Percentiles rank a stretch among this genome's conserved stretches.
Evolutionary conservation across 2,329 filamentous ascomycete species (phyloP).

Genomic region (Bipolaris gigantea): DNA sequence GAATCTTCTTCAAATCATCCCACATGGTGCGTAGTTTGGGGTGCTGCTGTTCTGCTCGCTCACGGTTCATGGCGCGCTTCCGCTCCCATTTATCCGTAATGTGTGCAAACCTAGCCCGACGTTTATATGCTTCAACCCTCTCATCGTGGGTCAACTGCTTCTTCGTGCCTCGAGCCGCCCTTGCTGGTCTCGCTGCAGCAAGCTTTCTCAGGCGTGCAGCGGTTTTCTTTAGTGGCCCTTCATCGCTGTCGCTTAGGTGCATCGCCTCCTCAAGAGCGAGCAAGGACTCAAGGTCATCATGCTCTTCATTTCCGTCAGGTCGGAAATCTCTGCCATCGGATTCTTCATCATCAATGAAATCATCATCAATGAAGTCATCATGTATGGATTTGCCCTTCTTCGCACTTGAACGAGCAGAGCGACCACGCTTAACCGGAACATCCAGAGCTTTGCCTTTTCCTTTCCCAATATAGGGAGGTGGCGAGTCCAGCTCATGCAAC

Average conservation of each 20-base stretch:
- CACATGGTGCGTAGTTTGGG: slow-evolving; percentile 84
- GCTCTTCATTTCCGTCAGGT: slow-evolving; percentile 30
- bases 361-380: slow-evolving; percentile 24
- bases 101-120: slow-evolving; percentile 34
- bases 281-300: slow-evolving; percentile 26
- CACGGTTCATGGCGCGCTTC: slow-evolving; percentile 58
- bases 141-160: slow-evolving; percentile 32
- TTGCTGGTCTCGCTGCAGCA: slow-evolving; percentile 10
- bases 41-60: slow-evolving; percentile 73
- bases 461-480: slow-evolving; percentile 26
- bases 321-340: slow-evolving; percentile 36
- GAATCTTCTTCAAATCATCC: slow-evolving; percentile 69
- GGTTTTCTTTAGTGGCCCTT: slow-evolving; percentile 27
- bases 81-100: slow-evolving; percentile 47
- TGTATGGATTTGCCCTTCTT: slow-evolving; percentile 18
- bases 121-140: slow-evolving; percentile 22
- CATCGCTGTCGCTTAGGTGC: slow-evolving; percentile 32
- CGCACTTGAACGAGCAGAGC: slow-evolving; percentile 24
- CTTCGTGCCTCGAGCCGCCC: slow-evolving; percentile 22
- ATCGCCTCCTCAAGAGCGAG: slow-evolving; percentile 22
- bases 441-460: slow-evolving; percentile 28
- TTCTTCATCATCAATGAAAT: slow-evolving; percentile 24
- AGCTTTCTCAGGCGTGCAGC: slow-evolving; percentile 23
- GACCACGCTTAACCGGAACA: slow-evolving; percentile 16
- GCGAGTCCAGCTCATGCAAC: slow-evolving; percentile 4